Conservation (phyloP, 2,329 filamentous ascomycete species). For the Metarhizium album region DNA sequence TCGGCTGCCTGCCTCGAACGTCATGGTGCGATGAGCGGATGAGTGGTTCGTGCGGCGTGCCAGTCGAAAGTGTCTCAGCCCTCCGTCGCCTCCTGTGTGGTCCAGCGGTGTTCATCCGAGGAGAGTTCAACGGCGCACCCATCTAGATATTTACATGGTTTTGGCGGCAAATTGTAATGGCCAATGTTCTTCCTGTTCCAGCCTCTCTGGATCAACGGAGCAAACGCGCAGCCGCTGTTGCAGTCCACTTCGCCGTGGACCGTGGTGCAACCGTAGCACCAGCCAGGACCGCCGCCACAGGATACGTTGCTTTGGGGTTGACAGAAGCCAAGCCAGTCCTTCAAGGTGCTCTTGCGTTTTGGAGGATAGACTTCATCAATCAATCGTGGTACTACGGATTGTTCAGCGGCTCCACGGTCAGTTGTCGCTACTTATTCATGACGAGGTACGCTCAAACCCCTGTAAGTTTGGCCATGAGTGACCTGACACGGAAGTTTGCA, state of each 20-base stretch:
- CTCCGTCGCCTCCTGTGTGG: background rate
- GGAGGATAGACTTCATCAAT: background rate
- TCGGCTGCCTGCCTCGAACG: too few relatives aligned
- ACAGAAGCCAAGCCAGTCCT: background rate
- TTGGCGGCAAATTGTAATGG: background rate
- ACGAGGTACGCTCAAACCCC: too few relatives aligned
- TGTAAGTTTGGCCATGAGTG: too few relatives aligned
- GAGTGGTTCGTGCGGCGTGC: too few relatives aligned
- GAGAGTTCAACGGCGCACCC: background rate
- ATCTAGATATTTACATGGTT: background rate
- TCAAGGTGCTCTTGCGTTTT: background rate
- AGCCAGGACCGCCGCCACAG: background rate
- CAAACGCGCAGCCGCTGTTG: background rate
- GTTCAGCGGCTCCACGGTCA: too few relatives aligned
- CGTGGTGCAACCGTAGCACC: background rate
- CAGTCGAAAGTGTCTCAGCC: too few relatives aligned
- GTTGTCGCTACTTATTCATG: too few relatives aligned
- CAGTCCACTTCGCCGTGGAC: too few relatives aligned
- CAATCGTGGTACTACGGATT: background rate
- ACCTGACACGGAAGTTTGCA: too few relatives aligned
- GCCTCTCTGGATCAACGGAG: background rate
- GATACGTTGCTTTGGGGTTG: background rate
- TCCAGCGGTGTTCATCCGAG: background rate
- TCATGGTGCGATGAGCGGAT: too few relatives aligned
- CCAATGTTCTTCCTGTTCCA: background rate